Conservation (phyloP, 805 yeast genomes). For the Metschnikowia borealis region DNA sequence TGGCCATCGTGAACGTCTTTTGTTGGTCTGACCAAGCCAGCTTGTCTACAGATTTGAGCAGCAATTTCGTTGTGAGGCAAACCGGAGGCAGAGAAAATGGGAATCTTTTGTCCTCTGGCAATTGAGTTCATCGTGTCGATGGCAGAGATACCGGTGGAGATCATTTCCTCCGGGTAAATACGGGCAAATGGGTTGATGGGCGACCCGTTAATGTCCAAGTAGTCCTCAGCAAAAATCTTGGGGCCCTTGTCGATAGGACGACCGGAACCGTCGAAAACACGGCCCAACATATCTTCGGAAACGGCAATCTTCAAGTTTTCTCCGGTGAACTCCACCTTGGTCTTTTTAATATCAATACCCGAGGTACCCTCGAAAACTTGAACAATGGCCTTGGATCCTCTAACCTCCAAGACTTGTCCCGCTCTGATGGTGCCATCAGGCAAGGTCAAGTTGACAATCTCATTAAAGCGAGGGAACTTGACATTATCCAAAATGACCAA, state of each 20-base stretch:
- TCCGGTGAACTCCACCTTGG: slow-evolving; percentile 96
- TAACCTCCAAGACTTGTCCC: slow-evolving; percentile 97
- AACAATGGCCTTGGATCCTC: slow-evolving; percentile 95
- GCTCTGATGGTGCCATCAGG: slow-evolving; percentile 95
- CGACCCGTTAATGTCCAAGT: slow-evolving; percentile 96
- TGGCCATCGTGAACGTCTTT: slow-evolving; percentile 99
- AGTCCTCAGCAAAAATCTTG: slow-evolving; percentile 96
- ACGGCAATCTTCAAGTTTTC: slow-evolving; percentile 90
- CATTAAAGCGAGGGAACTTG: slow-evolving; percentile 71
- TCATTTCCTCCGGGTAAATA: slow-evolving; percentile 99
- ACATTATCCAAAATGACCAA: slow-evolving; percentile 64
- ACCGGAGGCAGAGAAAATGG: slow-evolving; percentile 98
- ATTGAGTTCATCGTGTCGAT: slow-evolving; percentile 99
- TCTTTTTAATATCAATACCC: slow-evolving; percentile 97
- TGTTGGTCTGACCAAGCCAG: slow-evolving; percentile 98
- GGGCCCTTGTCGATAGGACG: slow-evolving; percentile 98
- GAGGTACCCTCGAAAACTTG: slow-evolving; percentile 99
- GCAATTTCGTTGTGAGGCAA: slow-evolving; percentile 99
- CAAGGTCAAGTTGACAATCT: slow-evolving; percentile 91
- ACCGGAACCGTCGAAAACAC: slow-evolving; percentile 98
- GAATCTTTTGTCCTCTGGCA: slow-evolving; percentile 99
- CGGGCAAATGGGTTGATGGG: slow-evolving; percentile 98
- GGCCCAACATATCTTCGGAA: slow-evolving; percentile 94
- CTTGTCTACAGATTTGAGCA: slow-evolving; percentile 99
- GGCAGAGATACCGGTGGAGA: slow-evolving; percentile 97